These are phyloP conservation scores for Aureococcus anophagefferens DNA, from an alignment of 108 stramenopile species.

Conservation along the genomic window DNA sequence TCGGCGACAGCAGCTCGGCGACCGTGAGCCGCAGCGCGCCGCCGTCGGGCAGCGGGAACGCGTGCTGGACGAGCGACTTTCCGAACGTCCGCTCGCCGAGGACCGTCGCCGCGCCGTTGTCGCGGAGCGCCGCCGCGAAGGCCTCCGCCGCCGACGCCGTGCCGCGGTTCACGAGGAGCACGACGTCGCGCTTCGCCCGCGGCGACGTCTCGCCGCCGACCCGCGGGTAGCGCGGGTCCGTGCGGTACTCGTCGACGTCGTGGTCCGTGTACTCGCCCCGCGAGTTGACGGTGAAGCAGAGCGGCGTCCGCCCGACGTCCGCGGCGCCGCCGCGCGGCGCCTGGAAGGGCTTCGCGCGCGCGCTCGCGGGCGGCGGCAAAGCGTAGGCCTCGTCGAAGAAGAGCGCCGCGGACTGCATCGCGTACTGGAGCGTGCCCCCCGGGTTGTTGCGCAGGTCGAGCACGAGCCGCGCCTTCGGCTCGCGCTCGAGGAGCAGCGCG, in stretches of 20 bases:
- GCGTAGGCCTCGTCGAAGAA: neutral
- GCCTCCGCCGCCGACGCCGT: conserved; percentile 8
- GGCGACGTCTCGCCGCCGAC: neutral
- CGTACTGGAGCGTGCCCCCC: conserved; percentile 9
- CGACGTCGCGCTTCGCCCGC: neutral
- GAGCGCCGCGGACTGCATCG: neutral
- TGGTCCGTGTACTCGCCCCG: conserved; percentile 9
- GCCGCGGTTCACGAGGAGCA: conserved; percentile 9
- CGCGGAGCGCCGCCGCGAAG: conserved; percentile 10
- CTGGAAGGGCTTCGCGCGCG: too few relatives aligned
- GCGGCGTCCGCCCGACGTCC: neutral
- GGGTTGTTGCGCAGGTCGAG: conserved; percentile 17
- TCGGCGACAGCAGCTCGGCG: conserved; percentile 67
- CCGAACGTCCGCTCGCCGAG: conserved; percentile 11
- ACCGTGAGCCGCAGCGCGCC: conserved; percentile 68
- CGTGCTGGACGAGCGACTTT: conserved; percentile 13
- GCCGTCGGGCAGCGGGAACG: conserved; percentile 41
- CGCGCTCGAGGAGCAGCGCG: neutral
- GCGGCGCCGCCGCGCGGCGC: neutral
- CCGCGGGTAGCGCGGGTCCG: conserved; percentile 1
- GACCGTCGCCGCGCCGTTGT: conserved; percentile 6
- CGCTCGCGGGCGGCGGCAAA: too few relatives aligned
- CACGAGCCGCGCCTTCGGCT: neutral
- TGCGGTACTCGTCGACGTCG: conserved; percentile 7
- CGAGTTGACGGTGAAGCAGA: conserved; percentile 7